Base-by-base conservation (phyloP, 2,329 filamentous ascomycete species). In the Coniochaeta sp. region DNA sequence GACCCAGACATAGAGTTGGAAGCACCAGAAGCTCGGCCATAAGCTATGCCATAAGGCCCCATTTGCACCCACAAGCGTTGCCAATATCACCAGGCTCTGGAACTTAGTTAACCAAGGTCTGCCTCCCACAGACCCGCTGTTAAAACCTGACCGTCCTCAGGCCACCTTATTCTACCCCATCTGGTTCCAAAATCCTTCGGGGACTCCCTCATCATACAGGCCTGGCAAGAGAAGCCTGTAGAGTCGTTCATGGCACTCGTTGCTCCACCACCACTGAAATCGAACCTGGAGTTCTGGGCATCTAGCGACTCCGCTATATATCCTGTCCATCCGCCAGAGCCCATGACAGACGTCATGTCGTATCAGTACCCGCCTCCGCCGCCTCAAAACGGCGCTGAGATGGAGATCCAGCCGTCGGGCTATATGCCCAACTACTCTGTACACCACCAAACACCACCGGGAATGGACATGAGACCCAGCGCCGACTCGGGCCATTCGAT, bases 331-430 rank as follows among this genome's bases (percentile, higher is more conserved):
- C 62, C 67, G 59, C 60, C 68, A 64, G 66, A 63, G 65, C 70
- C 65, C 65, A 75, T 75, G 72, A 74, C 72, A 69, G 71, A 73
- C 62, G 74, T 73, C 66, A 81, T 81, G 78, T 74, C 80, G 64
- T 79, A 80, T 67, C 77, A 79, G 64, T 82, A 81, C 67, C 75
- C 78, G 55, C 67, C 72, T 43, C 71, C 75, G 63, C 73, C 75
- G 61, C 72, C 77, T 64, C 72, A 72, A 59, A 73, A 72, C 68
- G 72, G 72, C 67, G 66, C 71, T 64, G 76, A 77, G 58, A 74
- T 77, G 72, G 74, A 76, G 60, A 69, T 77, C 63, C 69, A 75
- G 57, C 72, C 74, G 58, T 66, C 73, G 58, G 69, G 70, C 60
- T 81, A 75, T 61, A 74, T 73, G 31, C 54, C 54, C n/a, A 38